Evolutionary conservation across 495 filamentous ascomycete genomes (phyloP).

Genomic region (Penicillium chermesinum): DNA sequence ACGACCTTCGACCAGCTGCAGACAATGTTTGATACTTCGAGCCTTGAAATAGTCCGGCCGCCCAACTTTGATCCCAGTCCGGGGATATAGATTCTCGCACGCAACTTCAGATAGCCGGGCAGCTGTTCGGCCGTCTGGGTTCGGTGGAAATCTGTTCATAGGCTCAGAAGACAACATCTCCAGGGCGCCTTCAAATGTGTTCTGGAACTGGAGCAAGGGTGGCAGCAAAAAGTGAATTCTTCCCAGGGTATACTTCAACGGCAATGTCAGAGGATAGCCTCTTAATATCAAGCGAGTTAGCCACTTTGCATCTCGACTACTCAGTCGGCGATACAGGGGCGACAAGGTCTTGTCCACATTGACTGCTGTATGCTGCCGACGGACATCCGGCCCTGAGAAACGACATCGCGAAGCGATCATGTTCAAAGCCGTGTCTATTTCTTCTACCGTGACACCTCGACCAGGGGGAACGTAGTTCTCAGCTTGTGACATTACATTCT

Average conservation of each 20-base stretch:
- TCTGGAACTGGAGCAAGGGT: slow-evolving; percentile 60
- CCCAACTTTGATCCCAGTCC: slow-evolving; percentile 68
- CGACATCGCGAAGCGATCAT: slow-evolving; percentile 58
- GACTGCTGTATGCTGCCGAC: slow-evolving; percentile 38
- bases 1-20: slow-evolving; percentile 51
- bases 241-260: slow-evolving; percentile 41
- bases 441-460: slow-evolving; percentile 59
- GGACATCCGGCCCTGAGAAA: slow-evolving; percentile 64
- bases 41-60: slow-evolving; percentile 69
- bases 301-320: slow-evolving; percentile 80
- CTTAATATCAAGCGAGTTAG: slow-evolving; percentile 79
- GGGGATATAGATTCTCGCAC: slow-evolving; percentile 51
- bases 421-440: slow-evolving; percentile 64
- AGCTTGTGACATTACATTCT: slow-evolving; percentile 58
- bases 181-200: slow-evolving; percentile 52
- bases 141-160: slow-evolving; percentile 35
- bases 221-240: slow-evolving; percentile 55
- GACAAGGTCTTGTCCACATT: slow-evolving; percentile 47
- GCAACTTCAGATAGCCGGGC: slow-evolving; percentile 33
- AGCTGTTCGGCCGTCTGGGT: slow-evolving; percentile 33
- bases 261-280: slow-evolving; percentile 59
- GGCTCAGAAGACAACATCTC: slow-evolving; percentile 38
- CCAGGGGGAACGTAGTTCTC: slow-evolving; percentile 42
- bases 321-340: slow-evolving; percentile 54
- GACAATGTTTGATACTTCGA: slow-evolving; percentile 69